Base-by-base conservation (phyloP, 495 filamentous ascomycete genomes). In the Lasiosphaeria ovina region DNA sequence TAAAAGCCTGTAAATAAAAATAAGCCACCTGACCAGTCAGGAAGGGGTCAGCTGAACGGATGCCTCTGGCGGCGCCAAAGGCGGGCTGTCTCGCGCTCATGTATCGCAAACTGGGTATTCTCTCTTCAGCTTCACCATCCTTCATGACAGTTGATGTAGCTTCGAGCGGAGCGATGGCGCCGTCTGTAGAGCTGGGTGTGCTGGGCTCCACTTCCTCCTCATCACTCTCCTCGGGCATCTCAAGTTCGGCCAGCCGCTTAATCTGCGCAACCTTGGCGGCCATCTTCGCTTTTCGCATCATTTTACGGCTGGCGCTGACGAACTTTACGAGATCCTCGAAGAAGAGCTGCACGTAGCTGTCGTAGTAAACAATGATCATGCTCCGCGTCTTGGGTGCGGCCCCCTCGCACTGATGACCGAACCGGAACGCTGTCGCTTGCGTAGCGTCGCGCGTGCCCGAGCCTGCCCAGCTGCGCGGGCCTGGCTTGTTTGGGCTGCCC, bases 321-420 rank as follows among this genome's bases (percentile, higher is more conserved):
- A 87, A 83, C 59, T 89, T 88, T 50, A 94, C 92, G 35, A 95
- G 75, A 50, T 84, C 78, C 69, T 96, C 92, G 59, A 97, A 90
- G 5, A 84, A 80, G 42, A 84, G 81, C 68, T 97, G 92, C 10
- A 92, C 87, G 58, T 89, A 85, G 65, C 89, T 89, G 69, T 97
- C 92, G 72, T 96, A 97, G 71, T 92, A 89, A 47, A 97, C 88
- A 34, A 93, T 86, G 57, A 95, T 85, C 83, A 91, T 92, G 60
- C 83, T 85, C 55, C 89, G 83, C 68, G 87, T 90, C 79, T 69
- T 79, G 51, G 66, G 83, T 58, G 65, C 75, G 63, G 54, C 72
- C 62, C 62, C 66, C 60, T 83, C 78, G 48, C 77, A 34, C 84
- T 86, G 32, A 81, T 67, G 59, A 85, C 72, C 8, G 86, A 88